Evolutionary conservation across 1,284 basidiomycete species (phyloP).

Genomic region (Exobasidium rhododendri): DNA sequence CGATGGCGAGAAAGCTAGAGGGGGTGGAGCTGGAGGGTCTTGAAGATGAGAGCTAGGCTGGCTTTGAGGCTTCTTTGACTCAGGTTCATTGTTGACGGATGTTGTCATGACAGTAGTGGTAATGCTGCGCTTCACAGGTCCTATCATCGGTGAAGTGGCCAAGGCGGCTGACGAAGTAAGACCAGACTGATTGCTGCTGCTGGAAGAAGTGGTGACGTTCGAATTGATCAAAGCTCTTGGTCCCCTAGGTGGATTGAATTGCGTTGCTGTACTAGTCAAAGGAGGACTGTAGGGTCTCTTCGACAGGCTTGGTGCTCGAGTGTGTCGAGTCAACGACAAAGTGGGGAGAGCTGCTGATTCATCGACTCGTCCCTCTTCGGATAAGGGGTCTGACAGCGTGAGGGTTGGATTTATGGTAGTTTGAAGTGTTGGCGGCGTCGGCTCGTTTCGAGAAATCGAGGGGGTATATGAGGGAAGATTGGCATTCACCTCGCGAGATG

Average conservation of each 20-base stretch:
- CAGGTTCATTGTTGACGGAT: background rate
- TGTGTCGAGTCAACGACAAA: background rate
- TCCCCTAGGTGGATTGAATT: slow-evolving; percentile 22
- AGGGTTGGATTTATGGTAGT: background rate
- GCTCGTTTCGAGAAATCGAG: background rate
- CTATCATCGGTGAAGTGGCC: slow-evolving; percentile 2
- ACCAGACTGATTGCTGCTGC: background rate
- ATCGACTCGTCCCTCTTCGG: background rate
- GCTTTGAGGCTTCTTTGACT: background rate
- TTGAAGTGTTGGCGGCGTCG: background rate
- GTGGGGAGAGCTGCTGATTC: background rate
- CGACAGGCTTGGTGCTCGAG: background rate
- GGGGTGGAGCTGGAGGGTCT: too few species aligned
- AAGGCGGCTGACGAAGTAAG: too few species aligned
- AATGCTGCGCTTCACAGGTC: background rate
- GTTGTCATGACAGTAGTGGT: background rate
- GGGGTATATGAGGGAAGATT: too few species aligned
- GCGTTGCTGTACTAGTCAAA: background rate
- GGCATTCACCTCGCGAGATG: too few species aligned
- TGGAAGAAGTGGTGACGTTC: background rate
- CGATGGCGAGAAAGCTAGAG: too few species aligned
- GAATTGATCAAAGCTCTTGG: slow-evolving; percentile 24
- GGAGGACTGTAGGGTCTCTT: slow-evolving; percentile 2
- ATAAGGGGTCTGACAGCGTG: background rate
- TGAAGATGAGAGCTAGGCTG: background rate